Conservation (phyloP, 75 land plant genomes). For the Chamaecyparis obtusa region DNA sequence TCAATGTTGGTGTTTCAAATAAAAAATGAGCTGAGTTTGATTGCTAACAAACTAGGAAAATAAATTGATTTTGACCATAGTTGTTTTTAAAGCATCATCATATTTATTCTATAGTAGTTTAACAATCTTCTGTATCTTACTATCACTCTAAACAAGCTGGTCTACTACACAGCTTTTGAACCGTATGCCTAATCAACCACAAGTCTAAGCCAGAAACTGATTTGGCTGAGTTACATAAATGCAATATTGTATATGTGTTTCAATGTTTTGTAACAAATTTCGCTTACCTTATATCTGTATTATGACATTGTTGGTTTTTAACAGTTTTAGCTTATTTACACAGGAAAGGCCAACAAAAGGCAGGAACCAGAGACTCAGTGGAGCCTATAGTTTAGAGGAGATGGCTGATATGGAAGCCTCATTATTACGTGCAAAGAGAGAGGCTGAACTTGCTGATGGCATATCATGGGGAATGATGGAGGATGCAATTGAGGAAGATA, state of each 20-base stretch:
- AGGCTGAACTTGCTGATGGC: slow-evolving; percentile 81
- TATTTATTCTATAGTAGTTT: not conserved
- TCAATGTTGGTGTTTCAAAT: not conserved
- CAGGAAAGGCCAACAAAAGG: slow-evolving; percentile 49
- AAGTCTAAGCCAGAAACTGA: not conserved
- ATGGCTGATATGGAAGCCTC: slow-evolving; percentile 73
- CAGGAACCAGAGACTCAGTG: slow-evolving; percentile 38
- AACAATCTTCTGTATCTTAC: not conserved
- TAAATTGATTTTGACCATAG: not conserved
- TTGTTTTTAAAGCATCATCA: not conserved
- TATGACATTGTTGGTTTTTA: not conserved
- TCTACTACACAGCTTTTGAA: not conserved
- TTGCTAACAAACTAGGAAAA: not conserved
- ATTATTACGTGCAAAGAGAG: slow-evolving; percentile 68
- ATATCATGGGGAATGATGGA: slow-evolving; percentile 97
- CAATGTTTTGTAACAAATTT: not conserved
- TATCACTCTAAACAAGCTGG: not conserved
- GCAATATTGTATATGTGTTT: not conserved
- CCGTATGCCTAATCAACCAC: not conserved
- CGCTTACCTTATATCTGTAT: not conserved
- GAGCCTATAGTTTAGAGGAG: slow-evolving; percentile 35
- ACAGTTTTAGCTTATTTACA: not conserved
- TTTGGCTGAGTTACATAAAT: not conserved
- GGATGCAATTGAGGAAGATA: slow-evolving; percentile 84
- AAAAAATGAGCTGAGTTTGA: not conserved